phyloP scores from a whole-genome alignment of 2,329 filamentous ascomycete species.

The Penicillium sp. region DNA sequence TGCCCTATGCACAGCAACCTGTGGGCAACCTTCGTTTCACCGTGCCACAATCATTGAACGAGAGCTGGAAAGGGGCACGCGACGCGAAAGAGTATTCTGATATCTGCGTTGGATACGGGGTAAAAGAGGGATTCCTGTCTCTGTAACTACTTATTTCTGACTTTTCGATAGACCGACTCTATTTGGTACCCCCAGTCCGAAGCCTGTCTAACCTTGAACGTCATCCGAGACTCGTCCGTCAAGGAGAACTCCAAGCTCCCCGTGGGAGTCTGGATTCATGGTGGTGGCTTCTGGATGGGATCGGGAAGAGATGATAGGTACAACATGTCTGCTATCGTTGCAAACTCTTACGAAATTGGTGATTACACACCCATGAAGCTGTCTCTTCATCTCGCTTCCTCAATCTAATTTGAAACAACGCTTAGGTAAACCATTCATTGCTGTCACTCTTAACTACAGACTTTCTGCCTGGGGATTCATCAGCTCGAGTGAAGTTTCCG shows the following conservation, averaged over 20 bases:
- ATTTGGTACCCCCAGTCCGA: slow-evolving; percentile 53
- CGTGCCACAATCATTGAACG: slow-evolving; percentile 57
- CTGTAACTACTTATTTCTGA: neutral
- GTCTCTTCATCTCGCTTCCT: neutral
- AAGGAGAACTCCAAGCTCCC: slow-evolving; percentile 54
- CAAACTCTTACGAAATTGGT: slow-evolving; percentile 58
- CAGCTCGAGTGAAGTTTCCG: slow-evolving; percentile 52
- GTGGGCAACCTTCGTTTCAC: slow-evolving; percentile 60
- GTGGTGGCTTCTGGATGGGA: slow-evolving; percentile 61
- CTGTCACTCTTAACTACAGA: slow-evolving; percentile 62
- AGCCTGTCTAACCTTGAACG: slow-evolving; percentile 68
- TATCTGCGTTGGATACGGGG: slow-evolving; percentile 60
- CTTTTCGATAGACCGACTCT: slow-evolving; percentile 35
- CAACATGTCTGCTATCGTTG: slow-evolving; percentile 66
- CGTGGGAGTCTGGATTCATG: slow-evolving; percentile 67
- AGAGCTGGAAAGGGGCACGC: slow-evolving; percentile 49
- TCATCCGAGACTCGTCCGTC: slow-evolving; percentile 58
- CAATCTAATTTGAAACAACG: slow-evolving; percentile 4
- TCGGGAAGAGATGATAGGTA: slow-evolving; percentile 62
- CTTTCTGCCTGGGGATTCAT: slow-evolving; percentile 61
- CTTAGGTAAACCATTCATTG: slow-evolving; percentile 57
- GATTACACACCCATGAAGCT: neutral
- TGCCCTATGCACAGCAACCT: slow-evolving; percentile 65
- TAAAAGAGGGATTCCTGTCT: slow-evolving; percentile 32
- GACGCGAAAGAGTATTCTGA: slow-evolving; percentile 55